Conservation (phyloP, 1,284 basidiomycete genomes). For the Irpex sp. region DNA sequence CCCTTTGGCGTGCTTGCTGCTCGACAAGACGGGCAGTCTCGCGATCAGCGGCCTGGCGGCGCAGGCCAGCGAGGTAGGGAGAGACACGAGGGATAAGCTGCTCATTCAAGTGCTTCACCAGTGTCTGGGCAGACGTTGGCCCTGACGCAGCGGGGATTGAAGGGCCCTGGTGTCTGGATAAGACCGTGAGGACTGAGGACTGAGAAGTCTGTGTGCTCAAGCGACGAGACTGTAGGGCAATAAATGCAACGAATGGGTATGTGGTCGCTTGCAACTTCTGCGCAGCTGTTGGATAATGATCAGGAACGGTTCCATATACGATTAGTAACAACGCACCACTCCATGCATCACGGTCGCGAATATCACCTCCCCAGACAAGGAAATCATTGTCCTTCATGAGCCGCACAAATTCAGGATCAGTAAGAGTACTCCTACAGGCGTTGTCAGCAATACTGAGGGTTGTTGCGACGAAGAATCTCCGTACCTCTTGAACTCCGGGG, state of each 20-base stretch:
- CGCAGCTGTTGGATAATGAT: constrained; percentile 47
- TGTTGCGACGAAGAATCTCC: constrained; percentile 27
- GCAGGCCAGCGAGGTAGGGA: constrained; percentile 69
- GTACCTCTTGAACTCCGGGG: constrained; percentile 77
- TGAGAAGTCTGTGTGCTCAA: constrained; percentile 35
- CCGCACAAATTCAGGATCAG: constrained; percentile 67
- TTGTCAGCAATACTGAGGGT: not conserved
- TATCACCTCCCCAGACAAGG: constrained; percentile 83
- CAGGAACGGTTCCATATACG: not conserved
- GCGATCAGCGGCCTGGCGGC: constrained; percentile 49
- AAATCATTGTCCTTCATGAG: constrained; percentile 68
- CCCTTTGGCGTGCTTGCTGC: constrained; percentile 15
- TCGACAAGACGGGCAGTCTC: constrained; percentile 34
- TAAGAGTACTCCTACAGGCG: constrained; percentile 62
- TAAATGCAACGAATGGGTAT: constrained; percentile 89
- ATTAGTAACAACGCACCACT: constrained; percentile 51
- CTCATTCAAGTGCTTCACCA: constrained; percentile 63
- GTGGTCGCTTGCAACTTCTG: constrained; percentile 87
- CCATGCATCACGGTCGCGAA: constrained; percentile 80
- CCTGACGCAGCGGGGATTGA: constrained; percentile 40
- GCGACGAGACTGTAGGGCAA: constrained; percentile 79
- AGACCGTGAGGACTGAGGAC: constrained; percentile 64
- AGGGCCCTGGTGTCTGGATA: constrained; percentile 81
- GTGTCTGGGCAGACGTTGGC: constrained; percentile 59
- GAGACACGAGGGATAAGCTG: constrained; percentile 76